These are phyloP conservation scores for Botrytis pseudocinerea DNA, from an alignment of 2,329 filamentous ascomycete species.

Conservation along the genomic window DNA sequence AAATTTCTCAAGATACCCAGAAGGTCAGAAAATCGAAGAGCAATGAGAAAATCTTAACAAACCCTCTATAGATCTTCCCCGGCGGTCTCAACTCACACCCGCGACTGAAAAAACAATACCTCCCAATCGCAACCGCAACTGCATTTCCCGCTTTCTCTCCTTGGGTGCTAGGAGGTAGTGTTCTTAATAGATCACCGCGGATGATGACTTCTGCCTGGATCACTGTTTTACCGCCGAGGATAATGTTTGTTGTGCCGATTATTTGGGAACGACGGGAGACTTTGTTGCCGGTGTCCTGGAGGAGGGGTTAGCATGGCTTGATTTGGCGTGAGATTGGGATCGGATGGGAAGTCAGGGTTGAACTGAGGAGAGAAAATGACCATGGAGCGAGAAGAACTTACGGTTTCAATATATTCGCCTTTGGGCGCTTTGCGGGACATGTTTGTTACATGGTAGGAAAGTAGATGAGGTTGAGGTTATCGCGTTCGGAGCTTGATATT, in stretches of 20 bases:
- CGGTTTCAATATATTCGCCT: conserved; percentile 96
- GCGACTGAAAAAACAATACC: conserved; percentile 85
- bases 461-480: conserved; percentile 15
- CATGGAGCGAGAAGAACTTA: conserved; percentile 46
- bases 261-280: conserved; percentile 90
- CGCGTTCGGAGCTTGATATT: neutral
- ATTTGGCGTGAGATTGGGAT: neutral
- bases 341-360: neutral
- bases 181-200: conserved; percentile 78
- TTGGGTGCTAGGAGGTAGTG: conserved; percentile 48
- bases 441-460: conserved; percentile 29
- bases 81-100: conserved; percentile 80
- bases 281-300: conserved; percentile 94
- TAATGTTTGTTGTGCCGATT: conserved; percentile 95
- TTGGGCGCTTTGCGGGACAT: conserved; percentile 79
- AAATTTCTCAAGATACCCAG: neutral
- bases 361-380: neutral
- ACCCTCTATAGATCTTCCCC: conserved; percentile 76
- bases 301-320: conserved; percentile 21
- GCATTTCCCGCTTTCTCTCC: conserved; percentile 34
- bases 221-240: conserved; percentile 92
- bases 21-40: neutral
- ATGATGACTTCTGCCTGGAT: conserved; percentile 95
- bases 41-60: conserved; percentile 30
- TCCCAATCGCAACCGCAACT: conserved; percentile 78